phyloP scores from a whole-genome alignment of 164 flowering plant species.

The Litsea cubeba region DNA sequence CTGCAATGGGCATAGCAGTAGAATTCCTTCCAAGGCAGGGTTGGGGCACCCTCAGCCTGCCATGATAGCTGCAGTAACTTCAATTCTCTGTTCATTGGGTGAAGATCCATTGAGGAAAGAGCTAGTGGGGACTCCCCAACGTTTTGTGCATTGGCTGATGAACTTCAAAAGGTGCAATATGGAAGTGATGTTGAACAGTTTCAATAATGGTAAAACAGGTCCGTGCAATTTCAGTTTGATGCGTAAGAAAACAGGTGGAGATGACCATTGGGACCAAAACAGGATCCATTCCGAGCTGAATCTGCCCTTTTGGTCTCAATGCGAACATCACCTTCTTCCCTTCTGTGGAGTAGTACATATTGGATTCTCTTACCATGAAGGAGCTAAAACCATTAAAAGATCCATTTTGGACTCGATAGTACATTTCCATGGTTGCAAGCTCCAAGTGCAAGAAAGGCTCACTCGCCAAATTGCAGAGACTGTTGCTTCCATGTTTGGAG shows the following conservation, averaged over 20 bases:
- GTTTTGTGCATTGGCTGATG: conserved; percentile 80
- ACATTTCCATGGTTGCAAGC: conserved; percentile 79
- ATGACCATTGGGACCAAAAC: conserved; percentile 15
- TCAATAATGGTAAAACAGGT: conserved; percentile 17
- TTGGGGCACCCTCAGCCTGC: conserved; percentile 26
- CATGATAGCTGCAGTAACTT: conserved; percentile 61
- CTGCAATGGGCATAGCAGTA: conserved; percentile 27
- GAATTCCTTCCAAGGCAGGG: conserved; percentile 22
- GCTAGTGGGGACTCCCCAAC: conserved; percentile 64
- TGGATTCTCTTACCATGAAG: conserved; percentile 51
- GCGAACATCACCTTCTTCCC: conserved; percentile 97
- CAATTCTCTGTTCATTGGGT: conserved; percentile 64
- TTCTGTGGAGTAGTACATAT: conserved; percentile 88
- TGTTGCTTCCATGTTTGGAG: conserved; percentile 51
- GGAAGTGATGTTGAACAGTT: conserved; percentile 56
- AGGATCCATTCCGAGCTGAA: conserved; percentile 52
- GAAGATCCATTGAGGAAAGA: conserved; percentile 81
- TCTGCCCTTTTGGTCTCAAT: conserved; percentile 79
- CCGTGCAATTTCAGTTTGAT: conserved; percentile 11
- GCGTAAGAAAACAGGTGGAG: conserved; percentile 10
- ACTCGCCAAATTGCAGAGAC: conserved; percentile 91
- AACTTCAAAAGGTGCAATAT: conserved; percentile 53
- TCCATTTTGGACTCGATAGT: conserved; percentile 66
- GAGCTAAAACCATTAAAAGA: conserved; percentile 29
- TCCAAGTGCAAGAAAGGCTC: conserved; percentile 95